Base-by-base conservation (phyloP, 1,139 yeast genomes). In the Suhomyces atakaporum region DNA sequence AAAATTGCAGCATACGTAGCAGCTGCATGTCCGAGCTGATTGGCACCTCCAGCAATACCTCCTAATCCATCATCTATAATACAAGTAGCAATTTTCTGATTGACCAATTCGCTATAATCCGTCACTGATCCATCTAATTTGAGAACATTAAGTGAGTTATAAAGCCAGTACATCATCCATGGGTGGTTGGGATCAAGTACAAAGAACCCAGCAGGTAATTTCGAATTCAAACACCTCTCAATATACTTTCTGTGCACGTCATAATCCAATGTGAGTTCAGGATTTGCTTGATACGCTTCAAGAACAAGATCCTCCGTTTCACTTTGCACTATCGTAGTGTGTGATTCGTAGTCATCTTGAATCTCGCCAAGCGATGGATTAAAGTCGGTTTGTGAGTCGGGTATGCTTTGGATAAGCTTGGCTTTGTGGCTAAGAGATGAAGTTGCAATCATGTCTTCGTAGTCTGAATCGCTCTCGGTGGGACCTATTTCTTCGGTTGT, bases 151-250 rank as follows among this genome's bases (percentile, higher is more conserved):
- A 33, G 27, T 3, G 89, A 69, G 54, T 88, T 89, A 27, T 77
- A 52, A 2, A 84, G 62, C 98, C 98, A 92, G 58, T 86, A 90
- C 3, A 84, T 45, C 58, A 92, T 64, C 98, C 98, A 94, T 0
- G 96, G 82, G 44, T 85, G 90, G 16, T 95, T 85, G 0, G 97
- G 92, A 60, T 92, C 97, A 31, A 87, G 66, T 0, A 67, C 63
- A 32, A 63, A 60, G 59, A 70, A 75, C 29, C 61, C 52, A 3
- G 58, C 48, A 0, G 89, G 84, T 19, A 85, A 68, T 19, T 71
- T 66, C 19, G 56, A 59, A 14, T 43, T 47, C 16, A 85, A 60
- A 29, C 70, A 67, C 16, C 34, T 39, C 19, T 43, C 40, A 7
- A 54, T 31, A 36, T 51, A 60, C 5, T 29, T 29, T n/a, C 42